These are phyloP conservation scores for Colletotrichum brevisporum DNA, from an alignment of 2,329 filamentous ascomycete genomes.

Conservation along the genomic window DNA sequence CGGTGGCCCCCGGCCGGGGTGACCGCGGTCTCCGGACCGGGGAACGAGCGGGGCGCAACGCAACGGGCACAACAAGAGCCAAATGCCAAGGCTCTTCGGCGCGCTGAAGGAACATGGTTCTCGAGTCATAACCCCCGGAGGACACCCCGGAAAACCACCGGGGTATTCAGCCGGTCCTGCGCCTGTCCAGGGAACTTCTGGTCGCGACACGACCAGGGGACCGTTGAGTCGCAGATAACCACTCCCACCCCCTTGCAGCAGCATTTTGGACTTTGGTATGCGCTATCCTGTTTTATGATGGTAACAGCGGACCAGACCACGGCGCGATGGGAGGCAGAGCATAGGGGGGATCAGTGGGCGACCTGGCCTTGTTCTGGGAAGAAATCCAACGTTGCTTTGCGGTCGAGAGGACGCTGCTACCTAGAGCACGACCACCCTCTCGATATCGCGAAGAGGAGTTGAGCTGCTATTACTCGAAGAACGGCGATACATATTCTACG, in stretches of 20 bases:
- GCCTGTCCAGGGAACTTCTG: too few species aligned
- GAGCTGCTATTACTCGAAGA: neutral
- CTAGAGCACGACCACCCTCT: neutral
- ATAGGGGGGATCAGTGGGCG: too few species aligned
- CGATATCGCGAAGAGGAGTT: neutral
- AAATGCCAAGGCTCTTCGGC: too few species aligned
- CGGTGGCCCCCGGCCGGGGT: neutral
- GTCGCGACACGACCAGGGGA: slow-evolving; percentile 1
- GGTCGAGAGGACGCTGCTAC: neutral
- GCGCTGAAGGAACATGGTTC: too few species aligned
- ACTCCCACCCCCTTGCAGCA: neutral
- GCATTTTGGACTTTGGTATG: neutral
- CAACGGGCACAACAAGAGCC: neutral
- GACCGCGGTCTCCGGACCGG: neutral
- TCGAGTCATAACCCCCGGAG: too few species aligned
- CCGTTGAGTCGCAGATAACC: slow-evolving; percentile 5
- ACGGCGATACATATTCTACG: neutral
- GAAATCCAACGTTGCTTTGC: too few species aligned
- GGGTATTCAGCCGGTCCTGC: too few species aligned
- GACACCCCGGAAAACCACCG: too few species aligned
- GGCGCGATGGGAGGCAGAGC: too few species aligned
- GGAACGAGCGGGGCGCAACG: neutral
- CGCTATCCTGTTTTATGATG: slow-evolving; percentile 12
- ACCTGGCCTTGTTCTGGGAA: too few species aligned
- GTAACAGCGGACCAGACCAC: neutral